Evolutionary conservation across 2,329 filamentous ascomycete genomes (phyloP).

Genomic region (Botryotinia calthae): DNA sequence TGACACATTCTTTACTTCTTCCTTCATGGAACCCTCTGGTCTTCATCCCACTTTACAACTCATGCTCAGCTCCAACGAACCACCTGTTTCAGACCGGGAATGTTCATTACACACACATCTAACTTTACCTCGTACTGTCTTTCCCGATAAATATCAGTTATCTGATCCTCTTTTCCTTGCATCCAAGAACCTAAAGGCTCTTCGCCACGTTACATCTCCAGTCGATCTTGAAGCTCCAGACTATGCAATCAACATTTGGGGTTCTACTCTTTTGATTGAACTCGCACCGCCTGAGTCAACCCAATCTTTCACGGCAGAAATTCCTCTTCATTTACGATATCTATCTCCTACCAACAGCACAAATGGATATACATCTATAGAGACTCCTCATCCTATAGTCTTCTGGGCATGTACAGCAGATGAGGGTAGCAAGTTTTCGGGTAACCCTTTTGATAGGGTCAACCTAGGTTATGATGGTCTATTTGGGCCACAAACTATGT

Average conservation of each 20-base stretch:
- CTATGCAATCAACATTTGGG: constrained; percentile 76
- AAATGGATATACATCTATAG: constrained; percentile 52
- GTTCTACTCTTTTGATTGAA: constrained; percentile 73
- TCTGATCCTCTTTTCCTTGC: constrained; percentile 71
- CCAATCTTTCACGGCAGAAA: constrained; percentile 59
- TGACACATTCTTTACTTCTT: constrained; percentile 56
- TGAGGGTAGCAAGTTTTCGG: constrained; percentile 63
- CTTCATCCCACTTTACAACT: constrained; percentile 80
- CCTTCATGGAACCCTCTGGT: constrained; percentile 70
- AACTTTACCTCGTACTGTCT: constrained; percentile 76
- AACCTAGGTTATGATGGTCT: constrained; percentile 82
- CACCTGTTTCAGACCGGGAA: constrained; percentile 50
- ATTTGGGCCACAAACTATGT: constrained; percentile 74
- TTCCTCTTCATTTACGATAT: constrained; percentile 87
- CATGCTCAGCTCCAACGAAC: constrained; percentile 52
- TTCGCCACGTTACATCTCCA: constrained; percentile 69
- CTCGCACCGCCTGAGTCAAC: constrained; percentile 52
- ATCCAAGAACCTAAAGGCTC: constrained; percentile 71
- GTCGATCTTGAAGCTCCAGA: constrained; percentile 89
- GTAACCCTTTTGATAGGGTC: constrained; percentile 81
- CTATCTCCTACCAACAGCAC: constrained; percentile 54
- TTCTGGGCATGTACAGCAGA: constrained; percentile 85
- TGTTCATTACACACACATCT: constrained; percentile 79
- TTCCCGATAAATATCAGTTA: constrained; percentile 86
- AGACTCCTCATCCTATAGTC: constrained; percentile 76